Percentiles rank a stretch among this genome's conserved stretches.
Evolutionary conservation across 2,329 filamentous ascomycete genomes (phyloP).

Genomic region (Fonsecaea pugnacius): DNA sequence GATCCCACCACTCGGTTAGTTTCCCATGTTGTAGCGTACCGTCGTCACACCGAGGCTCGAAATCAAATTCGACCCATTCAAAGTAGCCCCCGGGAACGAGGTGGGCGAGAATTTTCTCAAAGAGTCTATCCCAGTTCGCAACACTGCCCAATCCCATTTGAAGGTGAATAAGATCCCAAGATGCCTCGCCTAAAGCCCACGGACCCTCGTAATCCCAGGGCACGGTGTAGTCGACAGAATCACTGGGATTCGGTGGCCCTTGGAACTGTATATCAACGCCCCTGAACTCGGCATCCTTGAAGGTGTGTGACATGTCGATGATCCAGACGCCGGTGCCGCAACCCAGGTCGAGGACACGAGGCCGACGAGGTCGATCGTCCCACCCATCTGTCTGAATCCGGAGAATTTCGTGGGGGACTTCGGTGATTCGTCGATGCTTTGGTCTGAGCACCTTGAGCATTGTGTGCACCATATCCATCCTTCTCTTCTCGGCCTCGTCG

Average conservation of each 20-base stretch:
- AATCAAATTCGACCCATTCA: slow-evolving; percentile 90
- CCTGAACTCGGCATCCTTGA: slow-evolving; percentile 62
- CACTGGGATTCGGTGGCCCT: slow-evolving; percentile 68
- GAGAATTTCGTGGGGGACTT: slow-evolving; percentile 41
- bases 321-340: slow-evolving; percentile 92
- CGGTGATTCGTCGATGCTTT: slow-evolving; percentile 46
- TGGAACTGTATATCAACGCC: slow-evolving; percentile 67
- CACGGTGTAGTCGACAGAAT: slow-evolving; percentile 67
- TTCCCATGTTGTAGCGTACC: slow-evolving; percentile 57
- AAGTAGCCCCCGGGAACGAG: slow-evolving; percentile 77
- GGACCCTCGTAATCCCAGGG: slow-evolving; percentile 77
- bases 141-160: slow-evolving; percentile 80
- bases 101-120: slow-evolving; percentile 72
- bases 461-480: slow-evolving; percentile 81
- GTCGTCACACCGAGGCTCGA: slow-evolving; percentile 73
- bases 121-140: slow-evolving; percentile 73
- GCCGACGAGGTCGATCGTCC: slow-evolving; percentile 33
- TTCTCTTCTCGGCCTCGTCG: slow-evolving; percentile 76
- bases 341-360: slow-evolving; percentile 68
- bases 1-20: slow-evolving; percentile 64
- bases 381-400: slow-evolving; percentile 12
- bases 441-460: slow-evolving; percentile 69
- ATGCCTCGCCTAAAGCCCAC: slow-evolving; percentile 70
- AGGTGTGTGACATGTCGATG: slow-evolving; percentile 78
- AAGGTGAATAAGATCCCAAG: slow-evolving; percentile 83